Evolutionary conservation across 2,329 filamentous ascomycete genomes (phyloP), one percentile per base, ranked within the genome.

Genomic region (Dactylellina drechsleri): DNA sequence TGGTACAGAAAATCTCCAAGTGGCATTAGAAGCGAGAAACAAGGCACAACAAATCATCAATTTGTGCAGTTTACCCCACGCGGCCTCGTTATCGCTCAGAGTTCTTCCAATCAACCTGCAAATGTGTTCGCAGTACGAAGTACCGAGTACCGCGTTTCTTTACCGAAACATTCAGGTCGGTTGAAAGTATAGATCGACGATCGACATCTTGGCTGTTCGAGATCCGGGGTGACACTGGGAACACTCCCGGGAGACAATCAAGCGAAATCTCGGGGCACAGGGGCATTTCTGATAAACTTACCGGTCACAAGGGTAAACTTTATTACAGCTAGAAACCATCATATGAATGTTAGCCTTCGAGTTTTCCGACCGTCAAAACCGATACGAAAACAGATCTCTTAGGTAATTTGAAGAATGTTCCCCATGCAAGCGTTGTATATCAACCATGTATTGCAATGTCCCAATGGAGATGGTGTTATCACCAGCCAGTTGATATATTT

Each of bases 241-340:
- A 18, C 12, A 20, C 1, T 16, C 43, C 56, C 13, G 62, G 50
- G 26, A 36, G 43, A 49, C 49, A 15, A 47, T 41, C 56, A 40
- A 41, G 36, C 31, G 53, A 18, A 40, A 50, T 36, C 16, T 43
- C 26, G 28, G 26, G 41, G 31, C 15, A 12, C 23, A 16, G 59
- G 40, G 18, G 31, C 43, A n/a, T 13, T 36, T 53, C 4, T 36
- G 16, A 47, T 47, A 47, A 47, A 47, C 43, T 47, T 47, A 85
- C 84, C 82, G 85, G 77, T 88, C 86, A 78, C 86, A 88, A 0
- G 86, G 82, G 77, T 85, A 87, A 10, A 88, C 86, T 77, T 86
- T 86, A 31, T 82, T 81, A 79, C 86, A 88, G 79, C 86, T 87
- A 49, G 84, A 59, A 87, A 80, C 85, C 85, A 40, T 52, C 2